These are phyloP conservation scores for Clarireedia sp. DNA, from an alignment of 2,329 filamentous ascomycete genomes.

Conservation along the genomic window DNA sequence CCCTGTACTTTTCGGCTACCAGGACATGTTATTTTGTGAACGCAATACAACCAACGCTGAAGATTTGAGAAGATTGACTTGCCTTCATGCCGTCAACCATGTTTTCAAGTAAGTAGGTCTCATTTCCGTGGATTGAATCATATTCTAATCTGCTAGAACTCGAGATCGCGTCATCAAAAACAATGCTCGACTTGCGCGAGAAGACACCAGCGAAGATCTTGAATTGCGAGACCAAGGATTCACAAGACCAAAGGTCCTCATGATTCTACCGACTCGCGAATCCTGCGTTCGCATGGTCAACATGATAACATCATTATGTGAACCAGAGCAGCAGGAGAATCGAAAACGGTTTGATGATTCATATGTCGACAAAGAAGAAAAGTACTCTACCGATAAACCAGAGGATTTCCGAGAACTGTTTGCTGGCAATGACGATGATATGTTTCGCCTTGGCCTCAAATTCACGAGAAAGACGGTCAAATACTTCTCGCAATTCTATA, in stretches of 20 bases:
- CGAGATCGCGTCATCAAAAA: constrained; percentile 89
- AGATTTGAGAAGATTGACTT: constrained; percentile 61
- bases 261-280: constrained; percentile 82
- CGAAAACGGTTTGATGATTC: constrained; percentile 83
- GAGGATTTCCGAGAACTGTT: constrained; percentile 87
- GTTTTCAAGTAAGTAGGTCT: constrained; percentile 61
- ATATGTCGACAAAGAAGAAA: constrained; percentile 62
- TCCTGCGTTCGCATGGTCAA: constrained; percentile 74
- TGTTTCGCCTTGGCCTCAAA: constrained; percentile 92
- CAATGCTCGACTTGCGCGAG: constrained; percentile 67
- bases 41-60: constrained; percentile 62
- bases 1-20: constrained; percentile 71
- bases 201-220: constrained; percentile 53
- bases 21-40: constrained; percentile 69
- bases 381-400: constrained; percentile 65
- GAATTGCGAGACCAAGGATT: constrained; percentile 91
- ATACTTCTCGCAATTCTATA: constrained; percentile 92
- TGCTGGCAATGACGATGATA: constrained; percentile 91
- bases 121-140: background rate
- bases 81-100: constrained; percentile 84
- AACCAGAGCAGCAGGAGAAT: constrained; percentile 90
- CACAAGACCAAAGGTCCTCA: constrained; percentile 85
- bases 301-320: constrained; percentile 64
- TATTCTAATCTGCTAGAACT: constrained; percentile 44
- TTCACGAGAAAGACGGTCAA: constrained; percentile 95